Base-by-base conservation (phyloP, 306 rosid species). In the Vicia villosa region DNA sequence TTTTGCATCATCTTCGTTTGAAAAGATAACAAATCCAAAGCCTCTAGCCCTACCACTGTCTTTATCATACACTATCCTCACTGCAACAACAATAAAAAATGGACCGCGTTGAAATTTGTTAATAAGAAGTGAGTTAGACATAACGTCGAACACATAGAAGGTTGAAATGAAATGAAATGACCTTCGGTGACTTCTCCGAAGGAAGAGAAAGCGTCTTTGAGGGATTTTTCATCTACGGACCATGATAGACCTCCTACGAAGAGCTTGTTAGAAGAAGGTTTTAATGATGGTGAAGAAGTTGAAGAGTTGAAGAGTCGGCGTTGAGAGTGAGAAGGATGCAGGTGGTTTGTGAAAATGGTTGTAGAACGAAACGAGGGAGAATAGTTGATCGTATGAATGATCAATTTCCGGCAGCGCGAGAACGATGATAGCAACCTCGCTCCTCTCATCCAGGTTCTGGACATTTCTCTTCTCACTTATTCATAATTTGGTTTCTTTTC, bases 21-120 rank as follows among this genome's bases (percentile, higher is more conserved):
- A 62, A 77, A 90, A 93, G 37, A 78, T 72, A 59, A 93, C 96
- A 79, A 93, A 93, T 20, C 98, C 97, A 59, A 88, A 90, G 65
- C 98, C 97, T 80, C 96, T 90, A 63, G 94, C 83, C 74, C 98
- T 82, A 11, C 98, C 97, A 10, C 86, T 83, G 79, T 88, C 97
- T 80, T 84, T 88, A 70, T 90, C 97, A 63, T 93, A 93, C 45
- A 83, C 70, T 69, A 93, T 87, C 51, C 78, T 90, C 75, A 86
- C 97, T 93, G 66, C 63, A 66, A 52, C 5, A 24, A 26, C 3
- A 13, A 2, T 3, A 45, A 45, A 54, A 64, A 65, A 76, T 24
- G 28, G 24, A 71, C 3, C 10, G 4, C 3, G 12, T n/a, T 46
- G 60, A 61, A 8, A 9, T 1, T 16, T 16, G 8, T 41, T 5